Evolutionary conservation across 805 yeast genomes (phyloP).

Genomic region (Lachancea lanzarotensis): DNA sequence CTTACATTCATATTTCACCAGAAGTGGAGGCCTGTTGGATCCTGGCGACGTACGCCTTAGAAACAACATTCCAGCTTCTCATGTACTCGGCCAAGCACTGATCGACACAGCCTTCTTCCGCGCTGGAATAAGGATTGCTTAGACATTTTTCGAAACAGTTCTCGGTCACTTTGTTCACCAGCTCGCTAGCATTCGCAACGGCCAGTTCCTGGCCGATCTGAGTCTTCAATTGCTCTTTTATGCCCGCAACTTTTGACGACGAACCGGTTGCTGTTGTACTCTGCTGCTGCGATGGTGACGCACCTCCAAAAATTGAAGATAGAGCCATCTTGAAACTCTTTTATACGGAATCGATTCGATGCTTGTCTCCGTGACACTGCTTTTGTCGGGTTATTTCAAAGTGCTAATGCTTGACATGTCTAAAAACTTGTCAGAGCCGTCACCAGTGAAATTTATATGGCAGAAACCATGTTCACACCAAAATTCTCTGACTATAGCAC

Average conservation of each 20-base stretch:
- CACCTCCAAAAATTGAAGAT: slow-evolving; percentile 30
- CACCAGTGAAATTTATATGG: too few species aligned
- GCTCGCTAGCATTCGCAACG: slow-evolving; percentile 82
- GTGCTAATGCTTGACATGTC: too few species aligned
- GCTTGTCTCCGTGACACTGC: too few species aligned
- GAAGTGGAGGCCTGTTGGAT: slow-evolving; percentile 49
- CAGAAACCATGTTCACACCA: too few species aligned
- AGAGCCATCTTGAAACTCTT: slow-evolving; percentile 18
- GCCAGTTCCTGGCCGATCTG: slow-evolving; percentile 81
- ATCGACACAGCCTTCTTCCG: slow-evolving; percentile 61
- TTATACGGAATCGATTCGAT: too few species aligned
- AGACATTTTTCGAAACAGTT: slow-evolving; percentile 83
- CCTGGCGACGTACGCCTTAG: slow-evolving; percentile 68
- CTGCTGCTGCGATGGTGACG: slow-evolving; percentile 21
- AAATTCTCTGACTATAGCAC: too few species aligned
- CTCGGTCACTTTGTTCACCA: slow-evolving; percentile 77
- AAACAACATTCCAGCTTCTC: slow-evolving; percentile 84
- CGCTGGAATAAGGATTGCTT: slow-evolving; percentile 48
- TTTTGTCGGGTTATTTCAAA: too few species aligned
- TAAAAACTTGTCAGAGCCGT: too few species aligned
- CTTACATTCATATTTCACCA: slow-evolving; percentile 23
- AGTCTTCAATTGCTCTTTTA: slow-evolving; percentile 58
- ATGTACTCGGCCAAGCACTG: slow-evolving; percentile 82
- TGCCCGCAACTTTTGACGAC: slow-evolving; percentile 32
- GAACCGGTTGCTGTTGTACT: slow-evolving; percentile 19